Evolutionary conservation across 345 rosid genomes (phyloP).

Genomic region (Citrus unshiu): DNA sequence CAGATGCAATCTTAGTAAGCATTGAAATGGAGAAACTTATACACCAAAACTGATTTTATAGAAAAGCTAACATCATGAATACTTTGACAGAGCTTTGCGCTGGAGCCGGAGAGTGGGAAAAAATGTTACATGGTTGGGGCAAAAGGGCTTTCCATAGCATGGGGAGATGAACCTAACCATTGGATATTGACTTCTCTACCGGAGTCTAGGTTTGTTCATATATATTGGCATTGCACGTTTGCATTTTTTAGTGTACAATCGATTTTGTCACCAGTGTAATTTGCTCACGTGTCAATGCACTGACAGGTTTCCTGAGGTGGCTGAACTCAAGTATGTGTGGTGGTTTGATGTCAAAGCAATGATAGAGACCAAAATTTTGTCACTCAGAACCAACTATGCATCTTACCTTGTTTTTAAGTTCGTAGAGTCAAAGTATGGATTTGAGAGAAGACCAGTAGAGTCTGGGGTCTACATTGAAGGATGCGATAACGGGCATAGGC

Average conservation of each 20-base stretch:
- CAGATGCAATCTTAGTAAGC: not conserved
- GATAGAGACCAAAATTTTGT: not conserved
- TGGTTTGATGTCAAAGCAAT: slow-evolving; percentile 16
- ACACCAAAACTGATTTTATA: too few species aligned
- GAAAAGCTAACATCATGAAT: not conserved
- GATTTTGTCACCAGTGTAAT: too few species aligned
- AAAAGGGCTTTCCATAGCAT: slow-evolving; percentile 23
- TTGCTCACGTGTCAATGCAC: not conserved
- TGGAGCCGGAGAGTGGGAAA: slow-evolving; percentile 26
- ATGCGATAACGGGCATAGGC: too few species aligned
- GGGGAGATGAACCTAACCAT: slow-evolving; percentile 23
- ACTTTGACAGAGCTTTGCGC: slow-evolving; percentile 17
- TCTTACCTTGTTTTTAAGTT: too few species aligned
- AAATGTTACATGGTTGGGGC: slow-evolving; percentile 30
- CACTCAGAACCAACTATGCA: too few species aligned
- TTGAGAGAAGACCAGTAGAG: too few species aligned
- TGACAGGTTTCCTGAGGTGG: slow-evolving; percentile 27
- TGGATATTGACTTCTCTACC: slow-evolving; percentile 24
- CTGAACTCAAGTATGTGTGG: slow-evolving; percentile 10
- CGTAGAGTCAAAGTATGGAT: too few species aligned
- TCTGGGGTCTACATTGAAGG: too few species aligned
- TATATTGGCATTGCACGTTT: not conserved
- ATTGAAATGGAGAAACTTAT: not conserved
- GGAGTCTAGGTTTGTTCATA: slow-evolving; percentile 19
- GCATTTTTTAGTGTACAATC: not conserved